A percentile compares a stretch with the other conserved stretches of the same genome.
Conservation (phyloP, 2,329 filamentous ascomycete species). For the Cordyceps cateniannulata region DNA sequence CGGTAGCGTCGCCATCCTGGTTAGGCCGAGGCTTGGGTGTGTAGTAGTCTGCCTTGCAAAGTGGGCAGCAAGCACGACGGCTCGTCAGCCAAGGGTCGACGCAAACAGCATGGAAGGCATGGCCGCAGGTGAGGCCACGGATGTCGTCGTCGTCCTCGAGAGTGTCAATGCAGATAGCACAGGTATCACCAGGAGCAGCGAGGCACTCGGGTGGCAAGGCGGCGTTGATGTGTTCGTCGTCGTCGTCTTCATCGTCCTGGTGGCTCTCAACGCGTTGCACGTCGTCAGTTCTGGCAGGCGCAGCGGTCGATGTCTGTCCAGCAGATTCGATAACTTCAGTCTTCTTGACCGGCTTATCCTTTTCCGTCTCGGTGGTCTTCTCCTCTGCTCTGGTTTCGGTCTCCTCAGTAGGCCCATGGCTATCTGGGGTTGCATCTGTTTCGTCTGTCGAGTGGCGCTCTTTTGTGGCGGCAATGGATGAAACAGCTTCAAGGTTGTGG, state of each 20-base stretch:
- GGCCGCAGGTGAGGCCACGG: constrained; percentile 89
- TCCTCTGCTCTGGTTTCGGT: constrained; percentile 18
- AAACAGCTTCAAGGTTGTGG: constrained; percentile 56
- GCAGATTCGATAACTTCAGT: constrained; percentile 13
- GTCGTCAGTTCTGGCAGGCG: constrained; percentile 19
- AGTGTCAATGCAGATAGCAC: constrained; percentile 91
- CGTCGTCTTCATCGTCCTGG: constrained; percentile 59
- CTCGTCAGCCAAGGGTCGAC: constrained; percentile 96
- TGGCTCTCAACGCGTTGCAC: constrained; percentile 40
- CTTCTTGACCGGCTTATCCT: constrained; percentile 12
- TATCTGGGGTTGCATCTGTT: constrained; percentile 23
- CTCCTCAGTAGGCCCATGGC: constrained; percentile 16
- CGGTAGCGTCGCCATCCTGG: constrained; percentile 34
- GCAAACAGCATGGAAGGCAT: constrained; percentile 94
- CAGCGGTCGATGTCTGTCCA: constrained; percentile 21
- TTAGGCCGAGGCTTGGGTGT: constrained; percentile 76
- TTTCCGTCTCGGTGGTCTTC: constrained; percentile 14
- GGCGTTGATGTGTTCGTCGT: constrained; percentile 76
- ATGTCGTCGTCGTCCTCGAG: constrained; percentile 95
- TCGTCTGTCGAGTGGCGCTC: constrained; percentile 40
- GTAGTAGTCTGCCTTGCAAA: constrained; percentile 98
- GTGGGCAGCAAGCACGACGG: constrained; percentile 87
- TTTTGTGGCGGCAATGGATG: constrained; percentile 38
- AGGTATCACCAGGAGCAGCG: constrained; percentile 79
- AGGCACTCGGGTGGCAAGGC: constrained; percentile 77